phyloP scores from a whole-genome alignment of 148 eudicot species.

The Limonium bicolor region DNA sequence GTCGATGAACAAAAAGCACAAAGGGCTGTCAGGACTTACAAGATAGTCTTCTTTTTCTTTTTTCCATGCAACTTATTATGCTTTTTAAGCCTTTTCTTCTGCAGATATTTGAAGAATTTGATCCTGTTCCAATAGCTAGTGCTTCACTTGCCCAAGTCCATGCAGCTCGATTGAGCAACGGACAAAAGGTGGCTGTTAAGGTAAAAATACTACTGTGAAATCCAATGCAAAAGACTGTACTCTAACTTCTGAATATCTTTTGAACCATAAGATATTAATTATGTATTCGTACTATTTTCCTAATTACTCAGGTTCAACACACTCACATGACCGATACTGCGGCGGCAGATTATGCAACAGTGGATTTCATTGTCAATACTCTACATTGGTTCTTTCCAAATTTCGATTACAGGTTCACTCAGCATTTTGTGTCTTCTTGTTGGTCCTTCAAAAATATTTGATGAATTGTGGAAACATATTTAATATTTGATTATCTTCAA shows the following conservation, averaged over 20 bases:
- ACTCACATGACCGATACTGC: conserved; percentile 98
- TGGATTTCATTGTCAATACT: conserved; percentile 71
- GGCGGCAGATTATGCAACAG: conserved; percentile 96
- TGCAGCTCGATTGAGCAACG: conserved; percentile 58
- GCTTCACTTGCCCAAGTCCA: conserved; percentile 99
- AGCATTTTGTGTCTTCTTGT: background rate
- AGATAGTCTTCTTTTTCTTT: background rate
- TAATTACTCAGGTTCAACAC: conserved; percentile 71
- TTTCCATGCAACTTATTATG: no score
- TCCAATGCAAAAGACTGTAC: no score
- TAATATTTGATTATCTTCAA: no score
- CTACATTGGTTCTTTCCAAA: conserved; percentile 65
- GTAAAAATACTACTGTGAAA: conserved; percentile 16
- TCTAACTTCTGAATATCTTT: background rate
- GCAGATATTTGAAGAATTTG: conserved; percentile 79
- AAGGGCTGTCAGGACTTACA: no score
- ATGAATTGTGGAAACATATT: no score
- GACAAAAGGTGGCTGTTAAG: conserved; percentile 98
- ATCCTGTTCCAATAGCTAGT: conserved; percentile 95
- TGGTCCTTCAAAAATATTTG: no score
- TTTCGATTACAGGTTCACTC: conserved; percentile 81
- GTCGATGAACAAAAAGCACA: no score
- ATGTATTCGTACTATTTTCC: conserved; percentile 3
- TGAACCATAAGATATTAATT: background rate
- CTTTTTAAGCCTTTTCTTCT: conserved; percentile 9